phyloP scores from a whole-genome alignment of 805 yeast species.

The Candida sonorensis region DNA sequence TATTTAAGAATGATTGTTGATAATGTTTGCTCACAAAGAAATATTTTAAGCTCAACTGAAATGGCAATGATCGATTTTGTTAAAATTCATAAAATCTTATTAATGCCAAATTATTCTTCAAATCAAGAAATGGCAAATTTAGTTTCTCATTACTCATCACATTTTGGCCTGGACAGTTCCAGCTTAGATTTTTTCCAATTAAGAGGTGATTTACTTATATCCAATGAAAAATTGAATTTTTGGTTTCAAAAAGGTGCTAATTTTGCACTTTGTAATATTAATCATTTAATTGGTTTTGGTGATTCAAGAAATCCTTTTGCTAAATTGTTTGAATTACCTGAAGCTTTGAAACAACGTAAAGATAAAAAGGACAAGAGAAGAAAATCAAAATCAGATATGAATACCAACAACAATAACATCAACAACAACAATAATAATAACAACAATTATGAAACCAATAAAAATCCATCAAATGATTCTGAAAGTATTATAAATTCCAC shows the following conservation, averaged over 20 bases:
- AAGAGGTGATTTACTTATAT: constrained; percentile 28
- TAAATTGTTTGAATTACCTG: constrained; percentile 62
- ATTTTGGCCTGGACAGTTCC: constrained; percentile 61
- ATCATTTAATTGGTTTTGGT: constrained; percentile 74
- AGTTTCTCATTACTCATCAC: constrained; percentile 56
- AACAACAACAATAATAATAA: too few species aligned
- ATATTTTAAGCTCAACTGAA: constrained; percentile 51
- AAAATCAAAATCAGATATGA: constrained; percentile 25
- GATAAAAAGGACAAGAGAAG: constrained; percentile 65
- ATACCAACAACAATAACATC: constrained; percentile 5
- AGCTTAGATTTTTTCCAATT: constrained; percentile 56
- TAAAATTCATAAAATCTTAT: constrained; percentile 60
- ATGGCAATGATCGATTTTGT: constrained; percentile 55
- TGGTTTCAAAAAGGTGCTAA: constrained; percentile 74
- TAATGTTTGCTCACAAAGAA: constrained; percentile 62
- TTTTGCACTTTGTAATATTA: constrained; percentile 70
- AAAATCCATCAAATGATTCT: constrained; percentile 12
- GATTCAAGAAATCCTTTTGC: constrained; percentile 73
- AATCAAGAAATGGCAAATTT: constrained; percentile 50
- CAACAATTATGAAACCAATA: too few species aligned
- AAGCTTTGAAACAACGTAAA: constrained; percentile 62
- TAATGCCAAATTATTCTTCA: constrained; percentile 51
- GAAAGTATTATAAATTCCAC: constrained; percentile 19
- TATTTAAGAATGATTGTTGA: constrained; percentile 73
- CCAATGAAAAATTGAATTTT: constrained; percentile 48